Base-by-base conservation (phyloP, 208 protist genomes). In the Hexamita inflata region DNA sequence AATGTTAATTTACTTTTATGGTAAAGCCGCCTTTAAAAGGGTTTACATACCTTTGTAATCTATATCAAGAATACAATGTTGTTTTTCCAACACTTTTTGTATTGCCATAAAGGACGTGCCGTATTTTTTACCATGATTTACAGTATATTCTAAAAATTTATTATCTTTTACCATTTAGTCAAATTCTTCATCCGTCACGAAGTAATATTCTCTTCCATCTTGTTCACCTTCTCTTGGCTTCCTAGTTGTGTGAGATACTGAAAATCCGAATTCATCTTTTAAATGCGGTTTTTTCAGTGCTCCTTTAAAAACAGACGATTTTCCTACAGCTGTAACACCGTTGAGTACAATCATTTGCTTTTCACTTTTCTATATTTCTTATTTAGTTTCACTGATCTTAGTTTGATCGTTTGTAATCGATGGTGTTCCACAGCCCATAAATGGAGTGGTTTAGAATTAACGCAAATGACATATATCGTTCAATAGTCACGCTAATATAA, bases 211-310 rank as follows among this genome's bases (percentile, higher is more conserved):
- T 4, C 77, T 75, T 35, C 78, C 78, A 77, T 81, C 58, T 24
- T 30, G 29, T 45, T 81, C 78, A n/a, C 60, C 76, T 28, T 2
- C 15, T 13, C 78, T 34, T 29, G 78, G 78, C 32, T 30, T 24
- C 1, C 78, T 40, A n/a, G 78, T 81, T 11, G 78, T 81, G 59
- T 80, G 67, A 7, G 78, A 77, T 38, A 81, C 84, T 57, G 82
- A 87, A 61, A 92, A 92, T 62, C 82, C 85, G 77, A 90, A 89
- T 19, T 62, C 32, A 35, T 83, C 78, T 11, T 80, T 81, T 62
- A 77, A 88, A 42, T 84, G 65, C 7, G 75, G 76, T 76, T 79
- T 81, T n/a, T 15, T n/a, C 4, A 38, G 26, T 49, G 90, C 4
- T 9, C 11, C 7, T 32, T 73, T 58, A 75, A 78, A 73, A 19